These are phyloP conservation scores for Arthrobotrys sphaeroides DNA, from an alignment of 2,329 filamentous ascomycete genomes.

Conservation along the genomic window DNA sequence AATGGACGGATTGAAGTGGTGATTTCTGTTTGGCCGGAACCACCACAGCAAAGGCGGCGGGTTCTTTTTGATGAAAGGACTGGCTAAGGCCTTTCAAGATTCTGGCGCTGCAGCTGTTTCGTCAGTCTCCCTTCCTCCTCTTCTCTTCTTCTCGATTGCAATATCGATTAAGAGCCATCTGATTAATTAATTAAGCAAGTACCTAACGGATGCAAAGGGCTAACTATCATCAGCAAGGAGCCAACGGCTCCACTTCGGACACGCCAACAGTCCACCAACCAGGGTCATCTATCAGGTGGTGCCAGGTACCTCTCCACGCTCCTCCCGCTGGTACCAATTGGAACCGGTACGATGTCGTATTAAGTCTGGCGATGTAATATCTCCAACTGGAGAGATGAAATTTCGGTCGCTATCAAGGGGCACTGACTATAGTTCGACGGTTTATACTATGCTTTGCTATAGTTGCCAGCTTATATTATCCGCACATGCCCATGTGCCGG, in stretches of 20 bases:
- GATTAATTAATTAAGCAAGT: no score
- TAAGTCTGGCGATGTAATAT: not conserved
- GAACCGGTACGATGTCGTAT: not conserved
- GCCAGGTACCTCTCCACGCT: not conserved
- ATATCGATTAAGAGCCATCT: not conserved
- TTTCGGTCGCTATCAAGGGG: not conserved
- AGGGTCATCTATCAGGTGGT: slow-evolving; percentile 21
- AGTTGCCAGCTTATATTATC: not conserved
- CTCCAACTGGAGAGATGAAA: not conserved
- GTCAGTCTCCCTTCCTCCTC: slow-evolving; percentile 12
- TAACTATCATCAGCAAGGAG: not conserved
- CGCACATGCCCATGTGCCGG: no score
- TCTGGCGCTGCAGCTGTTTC: slow-evolving; percentile 34
- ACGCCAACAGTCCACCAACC: slow-evolving; percentile 30
- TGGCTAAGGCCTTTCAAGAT: slow-evolving; percentile 12
- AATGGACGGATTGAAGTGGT: not conserved
- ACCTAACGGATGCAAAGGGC: no score
- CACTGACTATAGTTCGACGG: not conserved
- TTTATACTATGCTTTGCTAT: not conserved
- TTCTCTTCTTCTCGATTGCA: not conserved
- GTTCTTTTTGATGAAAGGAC: slow-evolving; percentile 24
- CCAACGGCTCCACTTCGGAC: slow-evolving; percentile 32
- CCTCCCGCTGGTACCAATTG: no score
- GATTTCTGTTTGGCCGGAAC: slow-evolving; percentile 22
- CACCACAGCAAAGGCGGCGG: not conserved